These are phyloP conservation scores for Sequoiadendron giganteum DNA, from an alignment of 75 land plant species.

Conservation along the genomic window DNA sequence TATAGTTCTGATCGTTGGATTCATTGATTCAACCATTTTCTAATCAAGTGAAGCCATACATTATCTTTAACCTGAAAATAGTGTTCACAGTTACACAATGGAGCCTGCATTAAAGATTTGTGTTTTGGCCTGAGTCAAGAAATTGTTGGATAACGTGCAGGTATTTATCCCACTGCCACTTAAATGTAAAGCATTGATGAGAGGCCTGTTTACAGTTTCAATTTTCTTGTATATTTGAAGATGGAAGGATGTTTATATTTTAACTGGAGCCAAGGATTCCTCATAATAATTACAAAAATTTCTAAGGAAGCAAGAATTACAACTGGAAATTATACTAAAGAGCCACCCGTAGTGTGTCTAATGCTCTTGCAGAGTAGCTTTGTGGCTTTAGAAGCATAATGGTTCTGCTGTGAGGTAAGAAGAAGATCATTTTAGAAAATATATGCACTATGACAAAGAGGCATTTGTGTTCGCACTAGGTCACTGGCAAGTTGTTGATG, in stretches of 20 bases:
- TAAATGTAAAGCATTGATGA: not conserved
- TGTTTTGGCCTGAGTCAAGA: no score
- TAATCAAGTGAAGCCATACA: no score
- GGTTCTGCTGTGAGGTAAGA: not conserved
- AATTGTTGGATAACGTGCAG: not conserved
- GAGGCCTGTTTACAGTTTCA: not conserved
- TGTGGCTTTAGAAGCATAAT: not conserved
- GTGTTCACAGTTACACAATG: no score
- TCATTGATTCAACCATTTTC: no score
- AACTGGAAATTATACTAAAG: not conserved
- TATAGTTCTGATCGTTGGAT: no score
- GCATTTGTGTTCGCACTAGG: no score
- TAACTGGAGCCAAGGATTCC: not conserved
- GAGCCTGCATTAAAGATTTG: no score
- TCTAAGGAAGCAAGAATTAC: not conserved
- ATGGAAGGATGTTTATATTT: not conserved
- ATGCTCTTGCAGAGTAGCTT: not conserved
- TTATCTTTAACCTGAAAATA: no score
- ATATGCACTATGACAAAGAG: no score
- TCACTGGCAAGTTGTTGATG: no score
- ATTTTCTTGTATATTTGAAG: not conserved
- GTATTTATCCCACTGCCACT: not conserved
- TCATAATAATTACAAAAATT: not conserved
- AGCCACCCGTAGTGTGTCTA: not conserved
- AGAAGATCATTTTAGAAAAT: not conserved